Evolutionary conservation across 2,329 filamentous ascomycete genomes (phyloP).

Genomic region (Dichotomopilus funicola): DNA sequence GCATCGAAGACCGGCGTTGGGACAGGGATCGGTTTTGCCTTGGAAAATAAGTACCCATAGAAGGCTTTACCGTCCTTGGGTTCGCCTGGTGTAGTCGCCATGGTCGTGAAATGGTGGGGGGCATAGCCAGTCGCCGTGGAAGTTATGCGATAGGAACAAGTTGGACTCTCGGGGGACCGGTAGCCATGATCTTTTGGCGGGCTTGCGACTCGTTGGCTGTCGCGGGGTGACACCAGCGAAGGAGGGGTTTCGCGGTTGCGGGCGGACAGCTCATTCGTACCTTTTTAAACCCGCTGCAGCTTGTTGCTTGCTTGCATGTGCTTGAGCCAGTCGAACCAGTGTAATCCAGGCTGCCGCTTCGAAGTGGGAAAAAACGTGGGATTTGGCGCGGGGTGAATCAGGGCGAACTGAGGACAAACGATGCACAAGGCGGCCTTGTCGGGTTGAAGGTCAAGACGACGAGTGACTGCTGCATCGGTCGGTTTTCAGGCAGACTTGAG

Average conservation of each 20-base stretch:
- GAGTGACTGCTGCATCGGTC: not conserved
- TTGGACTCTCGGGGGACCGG: not conserved
- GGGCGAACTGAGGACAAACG: not conserved
- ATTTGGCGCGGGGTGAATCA: too few relatives aligned
- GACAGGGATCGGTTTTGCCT: constrained; percentile 48
- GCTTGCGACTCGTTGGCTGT: not conserved
- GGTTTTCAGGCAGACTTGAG: constrained; percentile 14
- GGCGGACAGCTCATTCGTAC: constrained; percentile 1
- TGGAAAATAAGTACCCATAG: constrained; percentile 64
- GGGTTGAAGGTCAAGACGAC: not conserved
- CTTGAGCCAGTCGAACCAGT: not conserved
- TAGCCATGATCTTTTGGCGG: not conserved
- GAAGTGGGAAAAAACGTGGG: not conserved
- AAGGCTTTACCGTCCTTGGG: constrained; percentile 30
- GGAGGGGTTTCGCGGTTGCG: constrained; percentile 6
- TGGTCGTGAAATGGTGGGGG: constrained; percentile 10
- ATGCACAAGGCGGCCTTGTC: not conserved
- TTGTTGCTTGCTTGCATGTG: not conserved
- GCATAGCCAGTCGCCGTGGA: constrained; percentile 9
- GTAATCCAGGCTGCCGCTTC: constrained; percentile 10
- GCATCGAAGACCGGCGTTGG: constrained; percentile 61
- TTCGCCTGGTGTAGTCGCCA: constrained; percentile 24
- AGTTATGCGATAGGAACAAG: not conserved
- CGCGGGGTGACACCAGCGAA: constrained; percentile 5
- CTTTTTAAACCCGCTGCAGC: not conserved